Base-by-base conservation (phyloP, 2,329 filamentous ascomycete genomes). In the Cercospora nicotianae region DNA sequence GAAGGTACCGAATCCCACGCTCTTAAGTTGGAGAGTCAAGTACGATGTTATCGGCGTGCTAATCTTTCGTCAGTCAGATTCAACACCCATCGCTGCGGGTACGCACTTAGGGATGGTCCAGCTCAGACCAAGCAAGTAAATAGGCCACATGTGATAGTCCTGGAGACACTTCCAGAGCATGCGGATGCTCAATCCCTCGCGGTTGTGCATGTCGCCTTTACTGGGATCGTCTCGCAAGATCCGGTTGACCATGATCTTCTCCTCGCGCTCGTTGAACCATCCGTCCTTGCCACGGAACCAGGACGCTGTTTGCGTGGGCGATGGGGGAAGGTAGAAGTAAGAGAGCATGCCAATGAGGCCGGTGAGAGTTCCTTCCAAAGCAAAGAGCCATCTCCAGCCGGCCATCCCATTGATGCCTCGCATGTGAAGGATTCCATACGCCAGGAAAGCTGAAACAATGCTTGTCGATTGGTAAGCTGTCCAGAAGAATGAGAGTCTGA, bases 401-500 rank as follows among this genome's bases (percentile, higher is more conserved):
- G 82, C 75, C 82, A 86, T 73, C 61, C 87, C 85, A 39, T 82
- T 80, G 31, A 71, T 67, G 13, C 83, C 83, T 9, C 70, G 67
- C 67, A 75, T 70, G 62, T 84, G 84, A 2, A 89, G 75, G 36
- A 88, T 83, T 0, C 84, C 86, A 60, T 82, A 86, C 1, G 86
- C 86, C 10, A 87, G 76, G 71, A 88, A 87, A 1, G 87, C 86
- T 0, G 86, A 83, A 4, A 85, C 73, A 36, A 89, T 87, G 57
- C 85, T 83, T 0, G 85, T 86, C 0, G 82, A 82, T 67, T 85
- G 85, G 13, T 90, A 87, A 0, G 89, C 85, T 1, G 71, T 87
- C 91, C 90, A 93, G 80, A 93, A 93, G 74, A 84, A 87, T 71
- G 87, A 87, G n/a, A 93, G 80, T 1, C 91, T 85, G 12, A 86